These are phyloP conservation scores for Dendrobium catenatum DNA, from an alignment of 106 monocot species.

Conservation along the genomic window DNA sequence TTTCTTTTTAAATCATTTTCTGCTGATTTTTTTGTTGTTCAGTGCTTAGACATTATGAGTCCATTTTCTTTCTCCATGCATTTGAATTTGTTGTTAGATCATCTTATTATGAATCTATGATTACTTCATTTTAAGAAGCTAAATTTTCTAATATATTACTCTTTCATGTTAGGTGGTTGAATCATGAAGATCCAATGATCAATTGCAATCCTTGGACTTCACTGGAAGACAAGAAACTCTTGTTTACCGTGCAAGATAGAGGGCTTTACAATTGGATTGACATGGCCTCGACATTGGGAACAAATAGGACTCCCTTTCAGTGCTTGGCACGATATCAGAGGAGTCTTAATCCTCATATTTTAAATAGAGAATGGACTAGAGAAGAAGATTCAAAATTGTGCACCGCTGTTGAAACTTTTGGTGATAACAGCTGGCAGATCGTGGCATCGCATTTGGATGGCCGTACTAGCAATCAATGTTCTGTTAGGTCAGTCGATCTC, in stretches of 20 bases:
- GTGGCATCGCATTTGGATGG: conserved; percentile 75
- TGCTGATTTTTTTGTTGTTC: not conserved
- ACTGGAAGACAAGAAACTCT: conserved; percentile 82
- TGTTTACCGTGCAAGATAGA: conserved; percentile 67
- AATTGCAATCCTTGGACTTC: conserved; percentile 70
- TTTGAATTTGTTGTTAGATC: not conserved
- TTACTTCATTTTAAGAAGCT: not conserved
- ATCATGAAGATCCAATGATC: conserved; percentile 82
- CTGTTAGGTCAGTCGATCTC: conserved; percentile 59
- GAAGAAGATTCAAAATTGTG: conserved; percentile 72
- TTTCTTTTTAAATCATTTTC: not conserved
- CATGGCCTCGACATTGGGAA: conserved; percentile 51
- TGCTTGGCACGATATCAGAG: conserved; percentile 89
- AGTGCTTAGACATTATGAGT: not conserved
- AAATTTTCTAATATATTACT: not conserved
- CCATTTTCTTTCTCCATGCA: not conserved
- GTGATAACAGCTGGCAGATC: conserved; percentile 74
- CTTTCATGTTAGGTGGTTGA: conserved; percentile 61
- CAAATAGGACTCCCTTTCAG: conserved; percentile 84
- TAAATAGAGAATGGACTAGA: conserved; percentile 82
- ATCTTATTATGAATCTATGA: not conserved
- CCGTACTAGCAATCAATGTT: conserved; percentile 80
- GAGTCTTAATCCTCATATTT: conserved; percentile 91
- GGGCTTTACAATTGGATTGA: conserved; percentile 91
- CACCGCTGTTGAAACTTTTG: conserved; percentile 69